phyloP scores from a whole-genome alignment of 2,329 filamentous ascomycete genomes.

The Botrytis galanthina region DNA sequence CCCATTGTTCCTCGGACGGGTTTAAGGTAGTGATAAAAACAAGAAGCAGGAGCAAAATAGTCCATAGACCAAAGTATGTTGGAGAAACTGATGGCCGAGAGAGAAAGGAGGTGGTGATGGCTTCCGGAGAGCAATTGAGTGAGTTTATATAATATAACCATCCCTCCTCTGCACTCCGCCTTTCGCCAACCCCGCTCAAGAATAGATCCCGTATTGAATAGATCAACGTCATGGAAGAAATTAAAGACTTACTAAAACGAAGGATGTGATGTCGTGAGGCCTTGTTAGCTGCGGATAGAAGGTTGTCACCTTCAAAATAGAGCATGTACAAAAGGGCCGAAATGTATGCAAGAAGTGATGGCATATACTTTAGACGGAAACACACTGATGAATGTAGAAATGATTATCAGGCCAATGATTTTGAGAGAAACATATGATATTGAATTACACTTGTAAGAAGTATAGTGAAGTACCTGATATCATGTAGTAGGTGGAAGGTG shows the following conservation, averaged over 20 bases:
- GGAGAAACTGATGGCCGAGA: background rate
- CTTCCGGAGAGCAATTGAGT: background rate
- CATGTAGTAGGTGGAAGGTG: background rate
- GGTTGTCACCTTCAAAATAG: background rate
- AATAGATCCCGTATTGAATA: background rate
- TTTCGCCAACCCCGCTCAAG: background rate
- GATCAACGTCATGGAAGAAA: background rate
- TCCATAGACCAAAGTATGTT: background rate
- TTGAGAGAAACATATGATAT: background rate
- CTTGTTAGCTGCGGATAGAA: background rate
- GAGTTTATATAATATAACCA: background rate
- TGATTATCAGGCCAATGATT: background rate
- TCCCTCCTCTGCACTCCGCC: background rate
- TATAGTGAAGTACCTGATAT: background rate
- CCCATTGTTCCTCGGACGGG: slow-evolving; percentile 24
- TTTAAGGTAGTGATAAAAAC: background rate
- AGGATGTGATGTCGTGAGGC: background rate
- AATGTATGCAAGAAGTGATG: background rate
- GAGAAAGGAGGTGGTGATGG: background rate
- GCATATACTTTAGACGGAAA: background rate
- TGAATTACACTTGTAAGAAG: background rate
- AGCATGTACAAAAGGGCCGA: background rate
- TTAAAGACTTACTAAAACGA: background rate
- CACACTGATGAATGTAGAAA: background rate
- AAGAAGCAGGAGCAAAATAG: background rate